Evolutionary conservation across 495 filamentous ascomycete genomes (phyloP), one percentile per base, ranked within the genome.

Genomic region (Penicillium argentinense): DNA sequence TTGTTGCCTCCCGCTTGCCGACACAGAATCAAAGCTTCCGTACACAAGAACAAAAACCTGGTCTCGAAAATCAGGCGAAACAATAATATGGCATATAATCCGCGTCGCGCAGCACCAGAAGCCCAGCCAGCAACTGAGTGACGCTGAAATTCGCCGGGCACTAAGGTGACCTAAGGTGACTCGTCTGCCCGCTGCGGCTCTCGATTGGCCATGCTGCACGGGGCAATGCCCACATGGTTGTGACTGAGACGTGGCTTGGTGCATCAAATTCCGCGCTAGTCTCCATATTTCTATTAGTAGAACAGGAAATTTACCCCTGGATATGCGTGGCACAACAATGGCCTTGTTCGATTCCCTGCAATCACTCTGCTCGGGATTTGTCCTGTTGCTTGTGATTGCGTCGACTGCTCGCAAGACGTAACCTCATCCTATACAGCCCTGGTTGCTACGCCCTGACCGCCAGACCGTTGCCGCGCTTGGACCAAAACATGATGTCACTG

Each of bases 241-340:
- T 62, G 59, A 55, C 59, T 62, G 59, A 62, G 59, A 62, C 59
- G 51, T 52, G 45, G 48, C 40, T 58, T 47, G 44, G 39, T 55
- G 54, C 58, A 59, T 62, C 55, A 56, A 44, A 36, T 47, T n/a
- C 14, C 47, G 27, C 55, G 48, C 59, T 62, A 59, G 59, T 42
- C 55, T 53, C 58, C 58, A 55, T 55, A 52, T 49, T 61, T 46
- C 55, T 62, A 62, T 59, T 62, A 59, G 59, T 59, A 59, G 59
- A 55, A 61, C 51, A 46, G 39, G 38, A 32, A 42, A 25, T 23
- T n/a, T 36, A 29, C 47, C 52, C 52, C 52, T 46, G 29, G 47
- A 28, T 27, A 19, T 21, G 37, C 23, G 29, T 18, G 29, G 36
- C 27, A 40, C n/a, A 30, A 18, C 32, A 9, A 30, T 39, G 6